These are phyloP conservation scores for Termitomyces sp. DNA, from an alignment of 768 basidiomycete species.

Conservation along the genomic window DNA sequence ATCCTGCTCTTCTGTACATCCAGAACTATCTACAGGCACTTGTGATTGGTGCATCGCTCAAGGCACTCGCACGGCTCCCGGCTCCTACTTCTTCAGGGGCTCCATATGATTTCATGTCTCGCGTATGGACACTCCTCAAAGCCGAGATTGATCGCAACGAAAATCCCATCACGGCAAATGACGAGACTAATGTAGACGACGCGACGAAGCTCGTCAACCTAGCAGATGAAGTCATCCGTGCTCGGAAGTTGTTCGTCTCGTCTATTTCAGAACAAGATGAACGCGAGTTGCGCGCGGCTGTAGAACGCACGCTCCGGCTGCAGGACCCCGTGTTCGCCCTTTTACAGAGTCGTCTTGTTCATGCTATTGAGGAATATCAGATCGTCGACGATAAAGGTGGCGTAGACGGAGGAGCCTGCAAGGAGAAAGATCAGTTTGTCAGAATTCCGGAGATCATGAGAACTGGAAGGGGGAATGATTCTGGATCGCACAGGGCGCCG, in stretches of 20 bases:
- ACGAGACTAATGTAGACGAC: neutral
- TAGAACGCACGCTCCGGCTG: conserved; percentile 55
- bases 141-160: conserved; percentile 42
- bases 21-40: conserved; percentile 73
- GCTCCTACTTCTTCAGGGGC: neutral
- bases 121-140: conserved; percentile 62
- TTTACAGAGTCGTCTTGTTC: conserved; percentile 52
- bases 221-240: conserved; percentile 67
- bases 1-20: conserved; percentile 45
- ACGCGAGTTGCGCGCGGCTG: conserved; percentile 46
- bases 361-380: conserved; percentile 24
- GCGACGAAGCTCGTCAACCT: conserved; percentile 60
- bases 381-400: neutral
- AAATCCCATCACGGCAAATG: neutral
- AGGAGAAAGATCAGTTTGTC: neutral
- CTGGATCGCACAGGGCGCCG: neutral
- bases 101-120: conserved; percentile 41
- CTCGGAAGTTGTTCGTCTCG: conserved; percentile 26
- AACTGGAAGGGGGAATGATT: conserved; percentile 22
- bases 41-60: conserved; percentile 56
- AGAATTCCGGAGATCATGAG: conserved; percentile 27
- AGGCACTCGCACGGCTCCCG: conserved; percentile 43
- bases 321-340: conserved; percentile 64
- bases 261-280: conserved; percentile 38
- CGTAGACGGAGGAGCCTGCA: neutral